Percentiles rank a stretch among this genome's conserved stretches.
Evolutionary conservation across 75 land plant genomes (phyloP).

Genomic region (Picea glauca): DNA sequence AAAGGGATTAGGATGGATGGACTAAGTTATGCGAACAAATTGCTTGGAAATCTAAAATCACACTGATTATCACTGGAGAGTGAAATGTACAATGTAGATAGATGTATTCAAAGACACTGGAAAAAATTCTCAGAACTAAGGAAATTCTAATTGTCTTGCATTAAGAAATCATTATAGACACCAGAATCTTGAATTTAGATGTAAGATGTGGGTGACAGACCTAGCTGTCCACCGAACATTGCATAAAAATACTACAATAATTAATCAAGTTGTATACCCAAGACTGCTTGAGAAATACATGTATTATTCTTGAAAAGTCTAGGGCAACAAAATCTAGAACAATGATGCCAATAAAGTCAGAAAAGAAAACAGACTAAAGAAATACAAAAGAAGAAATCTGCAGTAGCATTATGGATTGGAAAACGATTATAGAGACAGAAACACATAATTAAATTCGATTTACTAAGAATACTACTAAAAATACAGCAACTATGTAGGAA

Average conservation of each 20-base stretch:
- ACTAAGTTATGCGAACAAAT: background rate
- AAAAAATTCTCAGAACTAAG: background rate
- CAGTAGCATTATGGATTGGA: background rate
- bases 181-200: background rate
- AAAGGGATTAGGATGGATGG: background rate
- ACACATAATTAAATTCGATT: too few relatives aligned
- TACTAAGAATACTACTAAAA: background rate
- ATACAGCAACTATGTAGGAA: background rate
- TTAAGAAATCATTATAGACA: background rate
- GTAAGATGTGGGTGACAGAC: background rate
- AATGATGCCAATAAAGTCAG: background rate
- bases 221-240: background rate
- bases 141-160: background rate
- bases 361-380: background rate
- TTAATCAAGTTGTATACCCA: background rate
- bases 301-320: background rate
- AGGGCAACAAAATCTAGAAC: background rate
- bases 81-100: background rate
- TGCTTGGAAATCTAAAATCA: too few relatives aligned
- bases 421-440: background rate
- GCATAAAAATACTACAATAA: background rate
- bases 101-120: background rate
- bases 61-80: too few relatives aligned
- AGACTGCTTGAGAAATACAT: background rate
- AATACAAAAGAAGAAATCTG: background rate